phyloP scores from a whole-genome alignment of 805 yeast genomes.

The Saturnispora bothae region DNA sequence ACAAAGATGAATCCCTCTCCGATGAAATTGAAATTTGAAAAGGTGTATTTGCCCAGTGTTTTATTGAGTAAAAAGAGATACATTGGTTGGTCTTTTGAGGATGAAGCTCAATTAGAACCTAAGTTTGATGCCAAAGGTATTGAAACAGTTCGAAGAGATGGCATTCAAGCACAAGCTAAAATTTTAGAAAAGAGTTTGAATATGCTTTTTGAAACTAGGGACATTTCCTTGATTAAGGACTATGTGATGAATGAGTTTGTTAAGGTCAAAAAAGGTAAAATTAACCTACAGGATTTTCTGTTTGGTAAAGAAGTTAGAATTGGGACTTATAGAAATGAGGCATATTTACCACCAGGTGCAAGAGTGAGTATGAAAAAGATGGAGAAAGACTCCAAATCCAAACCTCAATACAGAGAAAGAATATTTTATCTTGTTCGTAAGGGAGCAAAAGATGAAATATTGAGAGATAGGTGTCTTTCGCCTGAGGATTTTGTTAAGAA shows the following conservation, averaged over 20 bases:
- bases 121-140: constrained; percentile 93
- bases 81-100: constrained; percentile 75
- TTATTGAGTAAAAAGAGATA: constrained; percentile 81
- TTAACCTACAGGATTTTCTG: constrained; percentile 73
- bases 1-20: constrained; percentile 72
- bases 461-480: constrained; percentile 69
- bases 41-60: constrained; percentile 82
- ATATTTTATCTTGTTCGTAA: constrained; percentile 76
- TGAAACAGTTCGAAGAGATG: constrained; percentile 90
- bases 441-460: constrained; percentile 40
- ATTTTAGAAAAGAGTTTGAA: constrained; percentile 63
- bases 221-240: constrained; percentile 57
- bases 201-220: constrained; percentile 59
- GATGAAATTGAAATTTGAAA: constrained; percentile 75
- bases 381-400: constrained; percentile 56
- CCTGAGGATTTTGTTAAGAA: constrained; percentile 60
- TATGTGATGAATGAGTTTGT: constrained; percentile 58
- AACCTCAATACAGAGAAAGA: constrained; percentile 82
- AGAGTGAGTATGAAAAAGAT: constrained; percentile 56
- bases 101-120: constrained; percentile 42
- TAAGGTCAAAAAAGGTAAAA: constrained; percentile 51
- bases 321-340: constrained; percentile 69
- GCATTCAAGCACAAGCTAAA: constrained; percentile 83
- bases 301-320: constrained; percentile 84
- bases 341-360: constrained; percentile 86